Percentiles rank a stretch among this genome's conserved stretches.
These are phyloP conservation scores for Anisogramma anomala DNA, from an alignment of 2,329 filamentous ascomycete species.

Conservation along the genomic window DNA sequence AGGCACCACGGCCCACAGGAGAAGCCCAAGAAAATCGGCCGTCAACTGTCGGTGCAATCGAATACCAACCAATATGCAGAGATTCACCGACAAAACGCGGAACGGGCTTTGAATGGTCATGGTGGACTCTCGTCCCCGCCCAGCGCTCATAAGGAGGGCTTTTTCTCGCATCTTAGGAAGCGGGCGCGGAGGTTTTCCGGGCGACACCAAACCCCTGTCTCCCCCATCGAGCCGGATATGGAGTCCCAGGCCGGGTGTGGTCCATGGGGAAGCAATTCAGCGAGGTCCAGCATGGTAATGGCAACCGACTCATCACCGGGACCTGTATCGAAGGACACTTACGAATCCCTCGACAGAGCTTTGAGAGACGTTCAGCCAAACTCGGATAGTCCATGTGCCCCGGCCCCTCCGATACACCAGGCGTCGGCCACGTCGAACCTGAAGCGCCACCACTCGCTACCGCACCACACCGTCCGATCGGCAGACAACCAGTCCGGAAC, in stretches of 20 bases:
- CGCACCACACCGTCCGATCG: constrained; percentile 50
- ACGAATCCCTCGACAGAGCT: constrained; percentile 50
- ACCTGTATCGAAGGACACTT: constrained; percentile 41
- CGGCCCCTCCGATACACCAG: constrained; percentile 43
- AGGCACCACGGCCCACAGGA: constrained; percentile 39
- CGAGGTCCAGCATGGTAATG: constrained; percentile 71
- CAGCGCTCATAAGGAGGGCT: constrained; percentile 79
- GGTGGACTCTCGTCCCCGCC: constrained; percentile 64
- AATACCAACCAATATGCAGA: constrained; percentile 89
- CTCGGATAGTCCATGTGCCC: constrained; percentile 32
- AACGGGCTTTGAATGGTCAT: constrained; percentile 77
- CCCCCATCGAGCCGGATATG: constrained; percentile 71
- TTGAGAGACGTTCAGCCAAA: constrained; percentile 42
- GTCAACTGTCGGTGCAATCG: constrained; percentile 85
- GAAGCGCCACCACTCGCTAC: constrained; percentile 55
- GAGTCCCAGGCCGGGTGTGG: constrained; percentile 88
- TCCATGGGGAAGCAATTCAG: constrained; percentile 68
- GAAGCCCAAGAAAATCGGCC: constrained; percentile 78
- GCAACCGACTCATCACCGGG: constrained; percentile 49
- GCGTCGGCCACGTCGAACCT: constrained; percentile 39
- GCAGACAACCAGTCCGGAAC: constrained; percentile 51
- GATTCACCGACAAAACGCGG: constrained; percentile 78
- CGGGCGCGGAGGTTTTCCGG: constrained; percentile 86
- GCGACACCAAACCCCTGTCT: constrained; percentile 70
- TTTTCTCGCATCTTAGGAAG: constrained; percentile 95